Base-by-base conservation (phyloP, 192 early-diverging fungal genomes). In the Coemansia nantahalensis region DNA sequence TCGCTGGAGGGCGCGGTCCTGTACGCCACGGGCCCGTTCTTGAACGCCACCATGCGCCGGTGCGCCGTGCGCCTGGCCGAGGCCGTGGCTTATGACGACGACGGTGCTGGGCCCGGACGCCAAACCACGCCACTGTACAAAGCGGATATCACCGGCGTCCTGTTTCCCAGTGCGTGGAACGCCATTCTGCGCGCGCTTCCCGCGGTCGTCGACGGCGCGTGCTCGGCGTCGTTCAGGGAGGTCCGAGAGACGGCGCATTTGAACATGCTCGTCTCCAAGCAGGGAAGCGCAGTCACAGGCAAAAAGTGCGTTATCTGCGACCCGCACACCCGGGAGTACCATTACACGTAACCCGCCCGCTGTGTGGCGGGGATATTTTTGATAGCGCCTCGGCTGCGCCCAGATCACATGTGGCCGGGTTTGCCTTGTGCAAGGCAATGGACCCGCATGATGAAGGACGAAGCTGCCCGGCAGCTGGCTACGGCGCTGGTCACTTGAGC, bases 261-360 rank as follows among this genome's bases (percentile, higher is more conserved):
- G 15, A 67, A 65, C 32, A 61, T 74, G 54, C 51, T 74, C 31
- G 64, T 65, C 13, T 66, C 71, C 11, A 62, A 59, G 41, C 71
- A 74, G 16, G 58, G 55, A 17, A 59, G 64, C 32, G 49, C 59
- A 0, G 64, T 67, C 17, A 51, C 71, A 17, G 58, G 64, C 13
- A 66, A 67, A 31, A 56, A 49, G 24, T 32, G 48, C 28, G 54
- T 68, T 5, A 15, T 33, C 5, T 68, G 39, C 33, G 41, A 24
- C 10, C 39, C 58, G 14, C n/a, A 38, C 16, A 16, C 17, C 39
- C 8, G 14, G 12, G 10, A 26, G n/a, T 51, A 39, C 14, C 0
- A 36, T 0, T 42, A 30, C 28, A 41, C 11, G 1, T 44, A n/a
- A 26, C 7, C 8, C n/a, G n/a, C n/a, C n/a, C n/a, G n/a, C n/a